phyloP scores from a whole-genome alignment of 1,284 basidiomycete genomes.

The Sporisorium reilianum region DNA sequence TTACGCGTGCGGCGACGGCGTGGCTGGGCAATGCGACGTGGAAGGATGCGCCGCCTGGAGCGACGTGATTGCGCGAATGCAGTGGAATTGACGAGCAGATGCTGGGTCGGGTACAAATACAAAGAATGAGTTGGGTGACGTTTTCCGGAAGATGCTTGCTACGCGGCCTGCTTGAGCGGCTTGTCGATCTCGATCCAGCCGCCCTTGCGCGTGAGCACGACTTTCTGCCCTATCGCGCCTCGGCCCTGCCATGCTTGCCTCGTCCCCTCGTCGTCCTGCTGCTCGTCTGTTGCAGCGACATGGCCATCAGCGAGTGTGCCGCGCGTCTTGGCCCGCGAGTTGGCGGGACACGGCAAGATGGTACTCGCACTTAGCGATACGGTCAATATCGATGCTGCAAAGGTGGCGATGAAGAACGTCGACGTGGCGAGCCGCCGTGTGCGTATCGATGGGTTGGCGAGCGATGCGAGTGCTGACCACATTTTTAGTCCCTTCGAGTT shows the following conservation, averaged over 20 bases:
- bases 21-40: conserved; percentile 83
- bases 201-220: conserved; percentile 44
- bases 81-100: neutral
- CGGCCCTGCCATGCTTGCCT: too few species aligned
- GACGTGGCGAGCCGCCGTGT: conserved; percentile 43
- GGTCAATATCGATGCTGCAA: conserved; percentile 52
- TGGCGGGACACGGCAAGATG: conserved; percentile 58
- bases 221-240: conserved; percentile 38
- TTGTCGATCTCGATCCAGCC: conserved; percentile 59
- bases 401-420: conserved; percentile 51
- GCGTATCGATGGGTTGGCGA: conserved; percentile 40
- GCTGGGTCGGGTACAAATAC: neutral
- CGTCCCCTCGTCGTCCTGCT: neutral
- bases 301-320: conserved; percentile 6
- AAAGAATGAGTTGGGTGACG: neutral
- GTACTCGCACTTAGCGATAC: conserved; percentile 54
- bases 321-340: conserved; percentile 11
- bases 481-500: too few species aligned
- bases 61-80: conserved; percentile 15
- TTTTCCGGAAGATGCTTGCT: neutral
- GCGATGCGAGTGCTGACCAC: neutral
- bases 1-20: conserved; percentile 81
- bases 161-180: conserved; percentile 4
- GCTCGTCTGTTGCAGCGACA: neutral
- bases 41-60: conserved; percentile 69